Conservation (phyloP, 2,329 filamentous ascomycete species). For the Sporothrix euskadiensis region DNA sequence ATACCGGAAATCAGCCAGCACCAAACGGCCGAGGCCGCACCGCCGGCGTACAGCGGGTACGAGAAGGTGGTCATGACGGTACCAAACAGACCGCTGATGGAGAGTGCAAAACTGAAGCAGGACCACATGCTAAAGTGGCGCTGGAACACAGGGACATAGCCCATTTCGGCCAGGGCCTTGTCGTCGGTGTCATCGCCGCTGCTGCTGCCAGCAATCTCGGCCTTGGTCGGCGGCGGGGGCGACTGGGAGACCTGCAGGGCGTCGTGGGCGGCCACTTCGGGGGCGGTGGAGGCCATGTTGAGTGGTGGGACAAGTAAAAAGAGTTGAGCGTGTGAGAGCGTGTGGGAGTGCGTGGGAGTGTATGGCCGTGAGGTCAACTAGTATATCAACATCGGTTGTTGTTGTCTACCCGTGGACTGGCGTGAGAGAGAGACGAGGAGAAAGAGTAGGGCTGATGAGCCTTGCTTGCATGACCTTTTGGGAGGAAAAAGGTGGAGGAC, state of each 20-base stretch:
- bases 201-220: slow-evolving; percentile 21
- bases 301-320: background rate
- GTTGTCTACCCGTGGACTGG: background rate
- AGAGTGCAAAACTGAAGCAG: slow-evolving; percentile 60
- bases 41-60: slow-evolving; percentile 55
- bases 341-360: too few species aligned
- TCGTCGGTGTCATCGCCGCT: slow-evolving; percentile 36
- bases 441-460: slow-evolving; percentile 7
- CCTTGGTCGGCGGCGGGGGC: background rate
- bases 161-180: slow-evolving; percentile 42
- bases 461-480: slow-evolving; percentile 16
- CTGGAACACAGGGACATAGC: slow-evolving; percentile 51
- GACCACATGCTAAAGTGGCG: slow-evolving; percentile 61
- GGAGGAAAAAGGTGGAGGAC: background rate
- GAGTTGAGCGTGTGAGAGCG: background rate
- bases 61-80: slow-evolving; percentile 58
- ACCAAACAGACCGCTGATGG: slow-evolving; percentile 57
- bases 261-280: slow-evolving; percentile 6
- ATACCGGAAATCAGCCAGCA: slow-evolving; percentile 59
- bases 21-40: slow-evolving; percentile 57
- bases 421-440: background rate
- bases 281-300: background rate
- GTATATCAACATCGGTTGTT: background rate
- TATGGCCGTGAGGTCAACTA: background rate
- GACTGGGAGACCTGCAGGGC: background rate